Conservation (phyloP, 768 basidiomycete genomes). For the Lactifluus pinguis region DNA sequence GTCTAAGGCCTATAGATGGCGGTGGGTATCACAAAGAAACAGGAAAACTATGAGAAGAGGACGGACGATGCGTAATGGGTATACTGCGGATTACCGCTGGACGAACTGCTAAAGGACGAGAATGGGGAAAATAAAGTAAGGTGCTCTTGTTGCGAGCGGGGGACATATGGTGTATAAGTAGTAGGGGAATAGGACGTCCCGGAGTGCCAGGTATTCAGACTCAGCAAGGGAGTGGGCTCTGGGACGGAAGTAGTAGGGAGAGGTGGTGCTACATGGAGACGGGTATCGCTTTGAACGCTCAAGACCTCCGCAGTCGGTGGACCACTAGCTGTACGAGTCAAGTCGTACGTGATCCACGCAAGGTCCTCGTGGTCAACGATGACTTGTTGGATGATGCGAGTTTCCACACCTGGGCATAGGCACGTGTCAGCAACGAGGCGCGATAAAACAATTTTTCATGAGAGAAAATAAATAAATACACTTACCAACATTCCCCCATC, state of each 20-base stretch:
- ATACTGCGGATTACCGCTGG: slow-evolving; percentile 10
- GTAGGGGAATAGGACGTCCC: slow-evolving; percentile 1
- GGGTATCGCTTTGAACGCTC: slow-evolving; percentile 37
- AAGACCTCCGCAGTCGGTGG: slow-evolving; percentile 53
- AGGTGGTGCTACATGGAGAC: neutral
- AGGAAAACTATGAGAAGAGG: slow-evolving; percentile 13
- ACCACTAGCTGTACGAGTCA: slow-evolving; percentile 43
- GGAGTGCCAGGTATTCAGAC: slow-evolving; percentile 5
- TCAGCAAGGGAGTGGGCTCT: slow-evolving; percentile 21
- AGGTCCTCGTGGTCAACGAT: slow-evolving; percentile 54
- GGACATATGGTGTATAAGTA: slow-evolving; percentile 6
- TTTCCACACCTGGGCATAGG: slow-evolving; percentile 34
- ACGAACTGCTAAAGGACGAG: slow-evolving; percentile 4
- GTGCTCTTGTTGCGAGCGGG: slow-evolving; percentile 3
- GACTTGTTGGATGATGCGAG: slow-evolving; percentile 62
- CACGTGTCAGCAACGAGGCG: slow-evolving; percentile 14
- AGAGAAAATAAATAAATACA: slow-evolving; percentile 8
- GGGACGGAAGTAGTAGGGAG: slow-evolving; percentile 22
- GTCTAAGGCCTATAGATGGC: neutral
- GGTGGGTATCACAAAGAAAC: slow-evolving; percentile 1
- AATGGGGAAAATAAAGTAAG: slow-evolving; percentile 5
- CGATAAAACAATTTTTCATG: neutral
- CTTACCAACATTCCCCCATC: slow-evolving; percentile 64
- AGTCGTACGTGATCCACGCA: slow-evolving; percentile 57
- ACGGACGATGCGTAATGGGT: slow-evolving; percentile 17